Evolutionary conservation across 2,329 filamentous ascomycete genomes (phyloP).

Genomic region (Ophiostoma novo-ulmi): DNA sequence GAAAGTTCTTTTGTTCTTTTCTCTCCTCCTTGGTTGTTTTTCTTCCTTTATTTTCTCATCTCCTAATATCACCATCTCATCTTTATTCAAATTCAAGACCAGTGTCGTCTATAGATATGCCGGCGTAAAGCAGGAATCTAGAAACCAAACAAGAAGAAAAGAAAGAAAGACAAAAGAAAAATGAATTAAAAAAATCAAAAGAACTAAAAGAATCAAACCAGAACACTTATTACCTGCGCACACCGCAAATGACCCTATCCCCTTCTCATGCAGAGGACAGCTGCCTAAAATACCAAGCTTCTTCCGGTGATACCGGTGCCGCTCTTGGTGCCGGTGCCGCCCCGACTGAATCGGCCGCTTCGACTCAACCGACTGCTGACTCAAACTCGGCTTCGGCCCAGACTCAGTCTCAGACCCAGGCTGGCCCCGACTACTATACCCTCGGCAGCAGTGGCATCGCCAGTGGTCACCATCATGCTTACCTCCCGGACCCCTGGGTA

Average conservation of each 20-base stretch:
- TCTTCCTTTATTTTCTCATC: neutral
- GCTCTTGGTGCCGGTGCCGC: constrained; percentile 10
- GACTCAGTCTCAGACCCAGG: neutral
- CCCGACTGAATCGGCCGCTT: neutral
- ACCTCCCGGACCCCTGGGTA: constrained; percentile 24
- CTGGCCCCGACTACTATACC: constrained; percentile 15
- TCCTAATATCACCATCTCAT: neutral
- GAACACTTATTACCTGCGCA: neutral
- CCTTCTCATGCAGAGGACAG: constrained; percentile 38
- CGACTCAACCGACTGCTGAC: neutral
- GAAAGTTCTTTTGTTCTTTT: constrained; percentile 3
- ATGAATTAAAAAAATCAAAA: neutral
- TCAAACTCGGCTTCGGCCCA: neutral
- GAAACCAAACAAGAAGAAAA: neutral
- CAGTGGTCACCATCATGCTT: constrained; percentile 21
- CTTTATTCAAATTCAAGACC: neutral
- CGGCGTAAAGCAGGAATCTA: neutral
- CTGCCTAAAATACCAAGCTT: constrained; percentile 37
- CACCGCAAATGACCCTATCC: constrained; percentile 32
- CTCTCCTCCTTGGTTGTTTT: neutral
- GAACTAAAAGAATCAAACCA: constrained; percentile 5
- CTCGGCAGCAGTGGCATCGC: constrained; percentile 22
- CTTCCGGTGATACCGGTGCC: constrained; percentile 12
- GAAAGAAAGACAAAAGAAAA: neutral
- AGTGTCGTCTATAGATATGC: neutral